These are phyloP conservation scores for Phlebopus sp. DNA, from an alignment of 1,284 basidiomycete species.

Conservation along the genomic window DNA sequence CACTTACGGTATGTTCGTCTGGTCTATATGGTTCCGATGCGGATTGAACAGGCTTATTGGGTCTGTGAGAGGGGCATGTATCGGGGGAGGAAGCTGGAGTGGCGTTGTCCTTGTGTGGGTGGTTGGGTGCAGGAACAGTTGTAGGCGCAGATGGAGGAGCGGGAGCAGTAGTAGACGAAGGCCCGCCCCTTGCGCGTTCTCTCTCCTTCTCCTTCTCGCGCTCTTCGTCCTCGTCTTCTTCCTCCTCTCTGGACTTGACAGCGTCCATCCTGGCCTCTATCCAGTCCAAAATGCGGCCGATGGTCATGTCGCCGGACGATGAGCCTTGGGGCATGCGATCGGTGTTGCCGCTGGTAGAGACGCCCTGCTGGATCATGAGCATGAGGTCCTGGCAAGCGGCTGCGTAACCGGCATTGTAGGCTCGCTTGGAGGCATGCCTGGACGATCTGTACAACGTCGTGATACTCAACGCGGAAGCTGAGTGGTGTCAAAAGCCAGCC, in stretches of 20 bases:
- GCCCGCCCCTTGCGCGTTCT: conserved; percentile 25
- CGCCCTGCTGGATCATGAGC: conserved; percentile 76
- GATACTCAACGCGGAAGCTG: conserved; percentile 76
- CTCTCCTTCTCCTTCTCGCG: conserved; percentile 45
- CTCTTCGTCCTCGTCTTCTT: conserved; percentile 77
- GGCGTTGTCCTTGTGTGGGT: conserved; percentile 17
- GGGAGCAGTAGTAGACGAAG: conserved; percentile 11
- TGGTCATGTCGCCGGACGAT: conserved; percentile 49
- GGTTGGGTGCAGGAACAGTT: no score
- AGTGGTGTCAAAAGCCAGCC: no score
- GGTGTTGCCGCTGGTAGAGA: conserved; percentile 61
- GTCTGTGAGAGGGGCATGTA: conserved; percentile 17
- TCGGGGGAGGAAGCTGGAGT: no score
- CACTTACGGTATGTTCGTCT: conserved; percentile 21
- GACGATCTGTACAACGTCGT: conserved; percentile 80
- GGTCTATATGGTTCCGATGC: conserved; percentile 17
- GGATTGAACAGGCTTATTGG: conserved; percentile 21
- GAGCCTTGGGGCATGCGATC: conserved; percentile 34
- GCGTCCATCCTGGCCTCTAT: conserved; percentile 70
- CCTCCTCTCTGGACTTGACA: conserved; percentile 64
- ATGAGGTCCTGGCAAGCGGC: conserved; percentile 75
- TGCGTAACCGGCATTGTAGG: conserved; percentile 75
- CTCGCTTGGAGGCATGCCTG: conserved; percentile 65
- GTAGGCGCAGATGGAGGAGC: no score
- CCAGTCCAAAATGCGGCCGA: conserved; percentile 78